Base-by-base conservation (phyloP, 371 early-diverging fungal genomes). In the Globomyces sp. region DNA sequence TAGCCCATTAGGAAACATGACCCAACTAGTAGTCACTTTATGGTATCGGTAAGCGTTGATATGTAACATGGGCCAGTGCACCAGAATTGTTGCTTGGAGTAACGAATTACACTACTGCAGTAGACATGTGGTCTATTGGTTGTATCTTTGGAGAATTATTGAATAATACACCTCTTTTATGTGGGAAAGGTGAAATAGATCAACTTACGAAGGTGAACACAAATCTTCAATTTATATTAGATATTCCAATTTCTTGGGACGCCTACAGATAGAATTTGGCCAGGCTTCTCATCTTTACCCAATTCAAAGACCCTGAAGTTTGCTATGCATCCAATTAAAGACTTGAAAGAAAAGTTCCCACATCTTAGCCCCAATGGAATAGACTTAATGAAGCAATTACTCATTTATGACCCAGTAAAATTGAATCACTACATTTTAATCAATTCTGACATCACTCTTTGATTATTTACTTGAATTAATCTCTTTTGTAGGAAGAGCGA, bases 61-160 rank as follows among this genome's bases (percentile, higher is more conserved):
- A 63, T 39, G 9, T 13, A 24, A 59, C n/a, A 48, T 36, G 6
- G 63, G 80, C 77, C 74, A 90, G 99, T 75, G 90, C 99, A 0
- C 99, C 99, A 1, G 99, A 99, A 71, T 77, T 99, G 3, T 74
- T 99, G n/a, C 75, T 96, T 6, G 99, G 99, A 9, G 84, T 83
- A 2, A 92, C 88, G 63, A 85, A 90, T 64, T 99, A 99, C 77
- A 85, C 92, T 1, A 92, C 92, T 0, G 92, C 95, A 0, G 84
- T 99, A 36, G 99, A 99, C 72, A 94, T 99, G 79, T 99, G 99
- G 99, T 92, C 93, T 3, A 86, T 94, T 41, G 96, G 96, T 1
- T 96, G 97, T 77, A 95, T 99, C 63, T 91, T 97, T 81, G 96
- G 91, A 24, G 99, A 99, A 78, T 92, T 99, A 89, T 85, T 93